These are phyloP conservation scores for Dothistroma septosporum DNA, from an alignment of 2,329 filamentous ascomycete genomes.

Conservation along the genomic window DNA sequence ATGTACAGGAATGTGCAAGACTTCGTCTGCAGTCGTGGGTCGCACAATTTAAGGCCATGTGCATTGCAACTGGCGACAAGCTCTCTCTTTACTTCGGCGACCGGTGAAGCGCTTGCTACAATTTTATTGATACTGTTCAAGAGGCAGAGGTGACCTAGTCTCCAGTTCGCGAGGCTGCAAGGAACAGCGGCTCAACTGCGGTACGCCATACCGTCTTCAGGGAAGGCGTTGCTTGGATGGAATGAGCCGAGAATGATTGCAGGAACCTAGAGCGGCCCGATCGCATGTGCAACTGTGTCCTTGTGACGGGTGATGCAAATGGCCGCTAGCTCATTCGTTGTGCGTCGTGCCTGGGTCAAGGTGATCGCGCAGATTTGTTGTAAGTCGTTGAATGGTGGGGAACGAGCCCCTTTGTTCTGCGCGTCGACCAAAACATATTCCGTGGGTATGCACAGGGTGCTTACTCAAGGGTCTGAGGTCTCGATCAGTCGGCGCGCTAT, in stretches of 20 bases:
- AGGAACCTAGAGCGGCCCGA: background rate
- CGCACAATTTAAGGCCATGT: background rate
- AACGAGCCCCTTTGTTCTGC: constrained; percentile 61
- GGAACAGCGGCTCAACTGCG: background rate
- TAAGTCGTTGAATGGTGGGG: constrained; percentile 83
- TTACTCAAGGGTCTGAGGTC: background rate
- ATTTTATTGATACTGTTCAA: background rate
- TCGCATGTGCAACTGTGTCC: constrained; percentile 47
- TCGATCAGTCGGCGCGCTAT: background rate
- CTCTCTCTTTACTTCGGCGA: background rate
- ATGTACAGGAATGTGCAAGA: background rate
- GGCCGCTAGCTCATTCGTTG: constrained; percentile 20
- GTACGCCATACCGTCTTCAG: background rate
- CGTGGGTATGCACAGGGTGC: background rate
- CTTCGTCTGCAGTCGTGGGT: background rate
- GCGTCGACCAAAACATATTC: background rate
- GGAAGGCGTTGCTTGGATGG: background rate
- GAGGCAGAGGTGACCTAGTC: background rate
- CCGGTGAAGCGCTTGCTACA: background rate
- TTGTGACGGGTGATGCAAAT: constrained; percentile 59
- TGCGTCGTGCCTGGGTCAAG: constrained; percentile 44
- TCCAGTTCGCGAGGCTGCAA: background rate
- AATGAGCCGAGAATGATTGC: background rate
- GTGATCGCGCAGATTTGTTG: constrained; percentile 59
- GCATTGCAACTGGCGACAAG: background rate